Percentiles rank a stretch among this genome's conserved stretches.
Evolutionary conservation across 176 grass and related monocot genomes (phyloP).

Genomic region (Elaeis guineensis): DNA sequence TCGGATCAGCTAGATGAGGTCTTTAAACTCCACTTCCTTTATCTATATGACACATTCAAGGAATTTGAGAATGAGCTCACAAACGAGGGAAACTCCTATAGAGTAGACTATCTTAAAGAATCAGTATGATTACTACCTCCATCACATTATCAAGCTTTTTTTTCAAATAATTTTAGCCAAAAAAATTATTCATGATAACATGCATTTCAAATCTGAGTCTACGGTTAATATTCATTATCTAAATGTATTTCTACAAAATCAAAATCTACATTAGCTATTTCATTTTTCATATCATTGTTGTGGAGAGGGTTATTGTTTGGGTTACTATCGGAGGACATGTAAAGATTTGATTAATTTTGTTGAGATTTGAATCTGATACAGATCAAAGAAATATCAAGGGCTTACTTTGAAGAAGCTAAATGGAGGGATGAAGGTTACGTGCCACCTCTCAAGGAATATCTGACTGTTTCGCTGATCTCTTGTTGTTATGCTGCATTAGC

Average conservation of each 20-base stretch:
- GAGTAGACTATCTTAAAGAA: conserved; percentile 10
- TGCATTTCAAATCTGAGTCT: too few relatives aligned
- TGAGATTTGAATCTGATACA: neutral
- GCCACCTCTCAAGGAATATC: conserved; percentile 24
- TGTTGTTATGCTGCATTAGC: neutral
- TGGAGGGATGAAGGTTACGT: conserved; percentile 20
- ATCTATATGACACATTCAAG: conserved; percentile 6
- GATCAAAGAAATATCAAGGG: conserved; percentile 4
- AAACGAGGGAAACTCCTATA: conserved; percentile 16
- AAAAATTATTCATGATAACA: too few relatives aligned
- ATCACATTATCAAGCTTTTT: too few relatives aligned
- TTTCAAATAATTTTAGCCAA: too few relatives aligned
- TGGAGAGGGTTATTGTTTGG: too few relatives aligned
- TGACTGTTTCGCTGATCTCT: conserved; percentile 10
- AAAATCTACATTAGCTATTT: too few relatives aligned
- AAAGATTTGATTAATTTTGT: too few relatives aligned
- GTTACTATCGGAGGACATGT: too few relatives aligned
- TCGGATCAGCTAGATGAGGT: conserved; percentile 19
- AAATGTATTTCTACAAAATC: too few relatives aligned
- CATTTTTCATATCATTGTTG: too few relatives aligned
- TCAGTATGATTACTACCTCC: neutral
- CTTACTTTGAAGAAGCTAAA: conserved; percentile 31
- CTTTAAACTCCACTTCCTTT: conserved; percentile 13
- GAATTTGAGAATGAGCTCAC: conserved; percentile 27
- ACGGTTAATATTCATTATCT: too few relatives aligned